Base-by-base conservation (phyloP, 192 early-diverging fungal species). In the Geranomyces michiganensis region DNA sequence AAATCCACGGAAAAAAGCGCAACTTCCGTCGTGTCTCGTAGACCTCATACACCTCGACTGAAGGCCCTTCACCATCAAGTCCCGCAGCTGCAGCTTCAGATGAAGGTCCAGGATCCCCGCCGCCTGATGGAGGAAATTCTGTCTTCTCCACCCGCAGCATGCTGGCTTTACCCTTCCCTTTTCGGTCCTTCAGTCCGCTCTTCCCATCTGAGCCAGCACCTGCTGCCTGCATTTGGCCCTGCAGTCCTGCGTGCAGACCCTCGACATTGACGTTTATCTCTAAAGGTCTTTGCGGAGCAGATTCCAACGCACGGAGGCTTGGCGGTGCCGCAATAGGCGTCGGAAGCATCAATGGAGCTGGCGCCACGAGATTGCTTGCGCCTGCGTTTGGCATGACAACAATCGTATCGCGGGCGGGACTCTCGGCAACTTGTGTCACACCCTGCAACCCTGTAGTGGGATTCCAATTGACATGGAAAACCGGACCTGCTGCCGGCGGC, bases 1-100 rank as follows among this genome's bases (percentile, higher is more conserved):
- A 71, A 0, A 71, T 45, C 47, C 59, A 71, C 2, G 70, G 70
- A 53, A 17, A 64, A 31, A 71, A 51, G 0, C 70, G 70, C 2
- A 71, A 30, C 46, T 46, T 60, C 1, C 46, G 1, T 12, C 48
- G 59, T 31, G 70, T 71, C 19, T 58, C 70, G n/a, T 49, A 62
- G 1, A 71, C 59, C 4, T 71, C 70, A 60, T 71, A 51, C 24
- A 71, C 70, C 31, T 71, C 60, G 15, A 71, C 61, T 15, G 70
- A 61, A 7, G 70, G 56, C 6, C 56, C 24, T 32, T 31, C 41
- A 9, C 21, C 33, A 9, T 30, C 48, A 4, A 21, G 7, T 8
- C 21, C 45, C 22, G n/a, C 66, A 60, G 58, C 58, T 60, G 22
- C 66, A 32, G 36, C 36, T 41, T 41, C 36, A 41, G 36, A 41